phyloP scores from a whole-genome alignment of 805 yeast species.

The Blastobotrys mokoenaii region DNA sequence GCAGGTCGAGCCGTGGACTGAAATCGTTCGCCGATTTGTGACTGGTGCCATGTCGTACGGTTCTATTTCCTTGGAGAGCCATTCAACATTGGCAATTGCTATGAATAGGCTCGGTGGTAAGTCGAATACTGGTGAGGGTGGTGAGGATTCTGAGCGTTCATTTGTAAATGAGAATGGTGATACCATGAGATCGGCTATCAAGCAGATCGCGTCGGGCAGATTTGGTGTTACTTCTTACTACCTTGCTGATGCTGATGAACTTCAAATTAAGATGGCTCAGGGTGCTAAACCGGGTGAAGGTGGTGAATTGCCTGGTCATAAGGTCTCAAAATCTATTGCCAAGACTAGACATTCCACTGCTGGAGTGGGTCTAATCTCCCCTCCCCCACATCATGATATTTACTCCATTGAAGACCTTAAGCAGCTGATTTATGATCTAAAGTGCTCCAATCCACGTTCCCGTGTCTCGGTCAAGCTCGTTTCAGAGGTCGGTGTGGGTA shows the following conservation, averaged over 20 bases:
- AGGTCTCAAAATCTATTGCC: conserved; percentile 81
- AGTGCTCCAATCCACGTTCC: conserved; percentile 95
- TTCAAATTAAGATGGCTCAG: conserved; percentile 97
- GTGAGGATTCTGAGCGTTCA: conserved; percentile 93
- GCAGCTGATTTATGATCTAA: conserved; percentile 91
- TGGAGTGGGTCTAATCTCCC: conserved; percentile 93
- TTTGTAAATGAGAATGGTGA: conserved; percentile 77
- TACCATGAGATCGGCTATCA: conserved; percentile 97
- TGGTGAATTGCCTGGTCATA: conserved; percentile 95
- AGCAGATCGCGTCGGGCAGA: conserved; percentile 96
- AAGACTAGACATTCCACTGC: conserved; percentile 95
- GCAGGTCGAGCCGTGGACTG: conserved; percentile 99
- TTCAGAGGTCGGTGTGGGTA: conserved; percentile 98
- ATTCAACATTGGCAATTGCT: conserved; percentile 94
- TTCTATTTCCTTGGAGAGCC: conserved; percentile 97
- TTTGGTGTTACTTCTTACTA: conserved; percentile 96
- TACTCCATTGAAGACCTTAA: conserved; percentile 96
- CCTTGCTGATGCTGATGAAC: conserved; percentile 92
- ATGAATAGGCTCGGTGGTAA: conserved; percentile 98
- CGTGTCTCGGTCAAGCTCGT: conserved; percentile 94
- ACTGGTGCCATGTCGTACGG: conserved; percentile 99
- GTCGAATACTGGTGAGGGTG: conserved; percentile 99
- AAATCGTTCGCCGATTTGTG: conserved; percentile 90
- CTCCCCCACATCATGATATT: conserved; percentile 98
- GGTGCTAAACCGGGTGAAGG: conserved; percentile 99